Base-by-base conservation (phyloP, 192 early-diverging fungal species). In the Anaeromyces robustus region DNA sequence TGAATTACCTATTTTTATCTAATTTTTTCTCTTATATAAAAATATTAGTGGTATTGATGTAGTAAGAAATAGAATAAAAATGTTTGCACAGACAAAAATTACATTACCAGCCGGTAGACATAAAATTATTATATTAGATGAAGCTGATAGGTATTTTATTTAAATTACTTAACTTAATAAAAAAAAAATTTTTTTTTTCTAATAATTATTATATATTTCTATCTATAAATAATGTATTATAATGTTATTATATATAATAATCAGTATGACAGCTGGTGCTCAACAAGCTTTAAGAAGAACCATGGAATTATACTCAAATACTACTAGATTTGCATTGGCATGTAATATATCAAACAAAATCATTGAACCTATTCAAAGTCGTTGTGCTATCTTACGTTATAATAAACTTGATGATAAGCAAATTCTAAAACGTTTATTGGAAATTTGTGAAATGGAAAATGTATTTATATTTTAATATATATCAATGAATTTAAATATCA, bases 81-180 rank as follows among this genome's bases (percentile, higher is more conserved):
- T 94, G 86, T 99, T 99, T 92, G 97, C 97, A 16, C 96, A 99
- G 82, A 98, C 96, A 81, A 99, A 98, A 81, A 96, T 99, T 22
- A 98, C 96, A 1, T 86, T 99, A 52, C 95, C 96, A 12, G 84
- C 94, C 26, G 95, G 95, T 79, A 84, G 92, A 68, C 93, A 94
- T 84, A 95, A 95, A 85, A 89, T 95, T 79, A 84, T 99, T 59
- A 97, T 99, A 85, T 86, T 99, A 79, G 97, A 99, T 85, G 97
- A 99, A 87, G 97, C 96, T n/a, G 97, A 99, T 85, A 90, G 86
- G 88, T 90, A 79, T 30, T 13, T 78, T 52, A n/a, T 43, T 19
- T 29, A 30, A 17, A 5, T 41, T 37, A 37, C 18, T 12, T 82
- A 82, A 5, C 7, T 9, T n/a, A 43, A 6, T 29, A 22, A 37